Evolutionary conservation across 78 protist genomes (phyloP), one percentile per base, ranked within the genome.

Genomic region (Emiliania huxleyi): DNA sequence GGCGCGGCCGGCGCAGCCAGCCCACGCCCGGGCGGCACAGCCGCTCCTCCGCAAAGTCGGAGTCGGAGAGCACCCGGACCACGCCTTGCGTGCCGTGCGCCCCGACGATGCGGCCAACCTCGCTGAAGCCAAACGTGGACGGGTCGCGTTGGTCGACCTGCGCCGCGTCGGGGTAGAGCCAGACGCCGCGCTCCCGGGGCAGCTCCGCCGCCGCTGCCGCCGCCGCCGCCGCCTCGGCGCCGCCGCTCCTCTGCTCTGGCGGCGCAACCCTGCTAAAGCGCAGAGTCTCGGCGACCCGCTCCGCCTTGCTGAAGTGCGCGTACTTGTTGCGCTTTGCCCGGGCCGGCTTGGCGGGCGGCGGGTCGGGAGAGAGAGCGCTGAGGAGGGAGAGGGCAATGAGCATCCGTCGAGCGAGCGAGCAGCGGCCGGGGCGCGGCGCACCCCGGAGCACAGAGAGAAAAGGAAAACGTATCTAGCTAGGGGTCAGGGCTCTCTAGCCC

Each of bases 71-170:
- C 40, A 81, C 89, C 42, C 33, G 8, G 23, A 81, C 25, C 40
- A 25, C 89, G 38, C 89, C 89, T 0, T 42, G 33, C 1, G n/a
- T 26, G 22, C 89, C 89, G 42, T 81, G 89, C 26, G 89, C 56
- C 25, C 56, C 89, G 0, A 21, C 3, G 56, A 81, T 56, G 25
- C 12, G 29, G 3, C 89, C 89, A 56, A 81, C 19, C 89, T 81
- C 89, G 29, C 15, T 26, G 89, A 81, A 81, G 40, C 89, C 89
- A 44, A 81, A 81, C 11, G 89, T 44, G 0, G 89, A 0, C 12
- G 89, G 89, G 37, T 81, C 89, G n/a, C 23, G 0, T 56, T 44
- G 89, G 55, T 81, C 89, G 42, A 81, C 42, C 89, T 43, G n/a
- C 26, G 89, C n/a, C 0, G 89, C 56, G 21, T 81, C 89, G 4